A percentile compares a stretch with the other conserved stretches of the same genome.
Conservation (phyloP, 2,329 filamentous ascomycete genomes). For the Trichoderma guizhouense region DNA sequence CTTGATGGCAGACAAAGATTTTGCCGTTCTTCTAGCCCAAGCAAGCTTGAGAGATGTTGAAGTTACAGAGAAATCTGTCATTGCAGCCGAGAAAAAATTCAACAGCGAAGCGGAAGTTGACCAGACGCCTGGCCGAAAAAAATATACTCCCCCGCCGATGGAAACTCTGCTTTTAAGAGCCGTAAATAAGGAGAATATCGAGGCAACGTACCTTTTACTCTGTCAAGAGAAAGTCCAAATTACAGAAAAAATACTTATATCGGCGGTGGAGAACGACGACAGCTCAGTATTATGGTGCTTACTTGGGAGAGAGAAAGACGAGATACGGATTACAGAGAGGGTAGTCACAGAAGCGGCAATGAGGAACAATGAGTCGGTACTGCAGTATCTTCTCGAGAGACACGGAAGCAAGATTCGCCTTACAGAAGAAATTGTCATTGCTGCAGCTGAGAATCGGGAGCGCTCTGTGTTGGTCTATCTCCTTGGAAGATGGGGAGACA, state of each 20-base stretch:
- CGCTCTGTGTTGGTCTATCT: neutral
- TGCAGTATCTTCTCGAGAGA: neutral
- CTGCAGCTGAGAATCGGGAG: neutral
- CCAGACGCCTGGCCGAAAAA: neutral
- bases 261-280: neutral
- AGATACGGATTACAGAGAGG: neutral
- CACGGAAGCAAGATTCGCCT: neutral
- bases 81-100: neutral
- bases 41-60: neutral
- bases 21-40: neutral
- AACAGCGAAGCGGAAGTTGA: neutral
- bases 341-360: neutral
- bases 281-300: neutral
- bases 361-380: neutral
- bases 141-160: neutral
- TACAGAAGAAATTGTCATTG: neutral
- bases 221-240: neutral
- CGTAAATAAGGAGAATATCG: neutral
- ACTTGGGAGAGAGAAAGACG: constrained; percentile 2
- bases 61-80: neutral
- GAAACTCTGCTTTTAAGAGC: neutral
- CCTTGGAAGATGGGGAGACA: neutral
- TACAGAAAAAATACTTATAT: neutral
- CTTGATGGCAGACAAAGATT: neutral
- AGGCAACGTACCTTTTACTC: neutral